Evolutionary conservation across 371 early-diverging fungal genomes (phyloP), one percentile per base, ranked within the genome.

Genomic region (Actinomucor elegans): DNA sequence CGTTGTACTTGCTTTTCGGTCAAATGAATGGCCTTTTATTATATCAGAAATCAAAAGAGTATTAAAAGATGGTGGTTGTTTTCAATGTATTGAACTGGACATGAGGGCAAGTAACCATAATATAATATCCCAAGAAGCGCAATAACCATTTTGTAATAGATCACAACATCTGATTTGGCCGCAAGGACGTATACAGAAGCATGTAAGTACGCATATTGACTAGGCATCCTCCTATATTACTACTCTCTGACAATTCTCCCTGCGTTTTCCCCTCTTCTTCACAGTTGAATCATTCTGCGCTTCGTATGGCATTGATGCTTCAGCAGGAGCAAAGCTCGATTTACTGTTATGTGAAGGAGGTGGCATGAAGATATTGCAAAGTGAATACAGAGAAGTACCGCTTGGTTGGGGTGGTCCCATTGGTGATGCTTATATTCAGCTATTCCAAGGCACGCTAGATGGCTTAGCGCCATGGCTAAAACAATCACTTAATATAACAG

Each of bases 391-490:
- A 40, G 66, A 71, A 44, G 26, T 71, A 5, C 66, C 72, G 11
- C 31, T 71, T 11, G 72, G 72, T 5, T 71, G 72, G 72, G 72
- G 72, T 28, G 72, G 72, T 0, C 66, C 63, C 27, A 43, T 71
- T 21, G 72, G 72, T 11, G 52, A 61, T 26, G 72, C 66, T 6
- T 71, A 56, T 37, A 34, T 64, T 14, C 53, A 66, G 11, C 41
- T 59, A 3, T 67, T 57, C 43, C 42, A 51, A 44, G 67, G 57
- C 18, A 86, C 67, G 36, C 94, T 94, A 29, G 93, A 92, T 4
- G 96, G 94, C 31, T 89, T 92, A 35, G 93, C 94, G 71, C 98
- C 98, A 63, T 96, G 91, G 75, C 91, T 93, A 53, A 99, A 79
- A 56, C 97, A 71, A 68, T 96, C 42, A 0, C 21, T 63, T 12